Base-by-base conservation (phyloP, 2,329 filamentous ascomycete species). In the Phyllosticta citriasiana region DNA sequence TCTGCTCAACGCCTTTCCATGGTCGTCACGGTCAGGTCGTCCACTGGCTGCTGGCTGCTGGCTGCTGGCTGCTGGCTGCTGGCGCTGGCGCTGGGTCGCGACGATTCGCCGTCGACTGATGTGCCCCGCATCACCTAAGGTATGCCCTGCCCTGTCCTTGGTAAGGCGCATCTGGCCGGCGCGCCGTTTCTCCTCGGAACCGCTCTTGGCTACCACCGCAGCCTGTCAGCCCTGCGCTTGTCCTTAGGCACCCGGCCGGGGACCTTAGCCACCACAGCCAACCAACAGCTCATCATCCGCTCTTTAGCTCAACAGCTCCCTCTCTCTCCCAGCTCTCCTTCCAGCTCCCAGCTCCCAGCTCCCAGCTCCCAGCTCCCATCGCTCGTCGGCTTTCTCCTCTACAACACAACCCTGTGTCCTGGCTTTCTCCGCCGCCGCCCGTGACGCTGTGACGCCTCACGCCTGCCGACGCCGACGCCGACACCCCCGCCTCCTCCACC, bases 141-240 rank as follows among this genome's bases (percentile, higher is more conserved):
- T n/a, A 22, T 22, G 27, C 9, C 12, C 19, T 56, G 55, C 51
- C 54, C 59, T 53, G 54, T 26, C 33, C 26, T 27, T 54, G 59
- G 59, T 54, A 47, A 53, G 51, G 59, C 54, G 59, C 26, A 7
- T 24, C 19, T 53, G 51, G 33, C 55, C 55, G 55, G 53, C 27
- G 50, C 47, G 53, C 59, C 47, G 40, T 61, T 61, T 61, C 59
- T 61, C 59, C 59, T 56, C 59, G 59, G 59, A 60, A 33, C 53
- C 55, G 33, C 33, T 40, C 33, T 16, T 40, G 10, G 33, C 33
- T 3, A 22, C 19, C 19, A 22, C 19, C 1, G 19, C 19, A 22
- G 19, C 19, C 9, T 22, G 33, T 53, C 57, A 59, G 57, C 24
- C 27, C 57, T 59, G 50, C 50, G 50, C 24, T 2, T 52, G 27